Base-by-base conservation (phyloP, 257 asterid species). In the Nicotiana otophora region DNA sequence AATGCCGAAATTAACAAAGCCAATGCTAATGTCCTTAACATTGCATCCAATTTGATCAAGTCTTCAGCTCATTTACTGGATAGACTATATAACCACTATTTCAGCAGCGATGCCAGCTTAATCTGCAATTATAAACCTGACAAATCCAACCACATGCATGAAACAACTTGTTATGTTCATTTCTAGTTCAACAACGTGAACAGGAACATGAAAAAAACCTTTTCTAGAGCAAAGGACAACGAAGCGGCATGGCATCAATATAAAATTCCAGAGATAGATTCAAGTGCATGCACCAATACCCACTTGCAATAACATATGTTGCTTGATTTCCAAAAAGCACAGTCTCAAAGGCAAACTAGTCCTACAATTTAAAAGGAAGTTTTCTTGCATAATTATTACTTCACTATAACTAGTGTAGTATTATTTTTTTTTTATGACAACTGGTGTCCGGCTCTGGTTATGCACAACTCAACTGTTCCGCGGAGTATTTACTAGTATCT, bases 21-120 rank as follows among this genome's bases (percentile, higher is more conserved):
- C 19, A 88, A 84, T 84, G 88, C 90, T 55, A 89, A 85, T 84
- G 83, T 84, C 90, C 86, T 92, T 31, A 86, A 86, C 97, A 94
- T 96, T 89, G 91, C 89, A 85, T 77, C 90, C 81, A 85, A 82
- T 72, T 62, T 82, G 80, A 75, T 42, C 16, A 75, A 75, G 62
- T 72, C 63, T 26, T 51, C 46, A 75, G 80, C 16, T 39, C 63
- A 75, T 75, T 26, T 8, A 26, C 42, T 74, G 2, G 7, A 14
- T 23, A 66, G 11, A 66, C n/a, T 51, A 51, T 48, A 51, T 75
- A 7, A 15, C 46, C 42, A 51, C 46, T 23, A 75, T 51, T 75
- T 26, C 46, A 75, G 63, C 42, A 75, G 16, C 9, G 20, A 51
- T 5, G 20, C 28, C 28, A 5, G 58, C 15, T 23, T 46, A 46